Evolutionary conservation across 495 filamentous ascomycete genomes (phyloP).

Genomic region (Trichocladium uniseriatum): DNA sequence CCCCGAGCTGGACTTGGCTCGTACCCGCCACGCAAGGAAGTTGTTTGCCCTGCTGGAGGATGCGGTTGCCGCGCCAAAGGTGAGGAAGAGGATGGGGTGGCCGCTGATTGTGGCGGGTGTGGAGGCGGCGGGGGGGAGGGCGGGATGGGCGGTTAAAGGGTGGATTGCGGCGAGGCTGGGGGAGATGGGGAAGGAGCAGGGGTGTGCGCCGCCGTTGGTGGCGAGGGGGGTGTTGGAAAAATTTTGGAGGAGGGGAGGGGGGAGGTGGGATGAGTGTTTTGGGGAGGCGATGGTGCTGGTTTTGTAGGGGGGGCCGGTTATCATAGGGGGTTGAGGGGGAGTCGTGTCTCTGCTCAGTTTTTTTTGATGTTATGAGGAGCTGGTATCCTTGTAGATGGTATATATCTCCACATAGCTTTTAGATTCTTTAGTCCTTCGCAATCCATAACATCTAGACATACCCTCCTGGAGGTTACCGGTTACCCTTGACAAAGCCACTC

Average conservation of each 20-base stretch:
- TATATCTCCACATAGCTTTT: too few relatives aligned
- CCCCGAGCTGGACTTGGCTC: background rate
- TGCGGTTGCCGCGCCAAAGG: slow-evolving; percentile 7
- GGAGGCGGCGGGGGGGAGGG: slow-evolving; percentile 14
- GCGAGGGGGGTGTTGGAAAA: slow-evolving; percentile 21
- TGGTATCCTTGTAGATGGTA: too few relatives aligned
- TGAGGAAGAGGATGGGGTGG: slow-evolving; percentile 20
- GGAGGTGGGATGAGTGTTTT: slow-evolving; percentile 30
- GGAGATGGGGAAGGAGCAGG: slow-evolving; percentile 17
- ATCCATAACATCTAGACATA: too few relatives aligned
- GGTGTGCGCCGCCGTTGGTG: slow-evolving; percentile 18
- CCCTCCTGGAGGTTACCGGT: too few relatives aligned
- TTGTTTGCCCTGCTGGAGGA: slow-evolving; percentile 14
- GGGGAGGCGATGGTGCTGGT: slow-evolving; percentile 5
- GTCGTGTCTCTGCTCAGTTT: too few relatives aligned
- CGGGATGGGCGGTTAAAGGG: slow-evolving; percentile 7
- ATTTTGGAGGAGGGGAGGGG: slow-evolving; percentile 24
- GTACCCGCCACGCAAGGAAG: background rate
- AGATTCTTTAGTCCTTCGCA: too few relatives aligned
- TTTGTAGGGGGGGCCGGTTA: background rate
- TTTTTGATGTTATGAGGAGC: too few relatives aligned
- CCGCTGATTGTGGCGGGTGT: slow-evolving; percentile 29
- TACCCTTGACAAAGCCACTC: background rate
- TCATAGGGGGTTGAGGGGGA: background rate
- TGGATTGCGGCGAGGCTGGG: slow-evolving; percentile 17